These are phyloP conservation scores for Brachypodium distachyon DNA, from an alignment of 202 grass and related monocot species.

Conservation along the genomic window DNA sequence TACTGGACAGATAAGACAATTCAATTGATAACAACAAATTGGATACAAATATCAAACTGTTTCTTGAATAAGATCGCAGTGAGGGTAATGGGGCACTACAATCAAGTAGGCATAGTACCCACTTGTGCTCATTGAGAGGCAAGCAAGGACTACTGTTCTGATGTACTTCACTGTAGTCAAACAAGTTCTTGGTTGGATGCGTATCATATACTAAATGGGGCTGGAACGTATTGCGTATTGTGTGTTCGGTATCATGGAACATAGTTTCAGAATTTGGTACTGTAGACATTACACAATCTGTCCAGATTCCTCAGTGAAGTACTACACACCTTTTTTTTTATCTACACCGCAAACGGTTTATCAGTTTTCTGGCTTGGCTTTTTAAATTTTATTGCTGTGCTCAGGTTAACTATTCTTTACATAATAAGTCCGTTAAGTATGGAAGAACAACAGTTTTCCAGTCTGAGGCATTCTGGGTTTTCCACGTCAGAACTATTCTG, in stretches of 20 bases:
- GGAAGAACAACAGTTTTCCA: neutral
- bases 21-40: neutral
- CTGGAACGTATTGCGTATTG: neutral
- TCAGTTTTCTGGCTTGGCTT: neutral
- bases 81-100: neutral
- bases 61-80: neutral
- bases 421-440: too few relatives aligned
- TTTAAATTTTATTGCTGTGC: neutral
- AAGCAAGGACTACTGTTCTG: neutral
- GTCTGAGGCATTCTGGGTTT: too few relatives aligned
- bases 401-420: too few relatives aligned
- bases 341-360: neutral
- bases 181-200: neutral
- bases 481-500: too few relatives aligned
- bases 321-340: neutral
- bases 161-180: neutral
- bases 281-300: neutral
- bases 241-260: neutral
- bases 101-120: neutral
- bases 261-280: neutral
- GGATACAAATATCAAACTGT: neutral
- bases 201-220: neutral
- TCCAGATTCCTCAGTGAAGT: neutral
- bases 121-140: neutral
- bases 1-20: constrained; percentile 3